phyloP scores from a whole-genome alignment of 257 asterid genomes.

The Petunia secreta region DNA sequence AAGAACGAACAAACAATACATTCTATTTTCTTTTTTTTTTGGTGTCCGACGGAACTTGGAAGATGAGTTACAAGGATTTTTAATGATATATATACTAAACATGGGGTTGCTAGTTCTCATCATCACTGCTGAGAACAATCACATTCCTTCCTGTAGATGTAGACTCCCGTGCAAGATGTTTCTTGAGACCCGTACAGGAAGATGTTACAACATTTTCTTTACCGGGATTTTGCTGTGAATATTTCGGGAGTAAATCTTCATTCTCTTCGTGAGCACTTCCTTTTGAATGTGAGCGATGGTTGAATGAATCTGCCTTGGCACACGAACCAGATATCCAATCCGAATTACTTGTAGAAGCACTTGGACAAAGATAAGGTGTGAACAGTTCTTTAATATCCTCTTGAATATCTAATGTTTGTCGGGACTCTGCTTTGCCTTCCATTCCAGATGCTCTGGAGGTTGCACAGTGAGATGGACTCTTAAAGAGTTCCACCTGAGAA shows the following conservation, averaged over 20 bases:
- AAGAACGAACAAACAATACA: too few relatives aligned
- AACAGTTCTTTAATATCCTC: neutral
- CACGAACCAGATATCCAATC: neutral
- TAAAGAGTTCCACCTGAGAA: neutral
- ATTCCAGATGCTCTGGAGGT: neutral
- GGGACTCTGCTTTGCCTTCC: too few relatives aligned
- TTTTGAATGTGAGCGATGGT: neutral
- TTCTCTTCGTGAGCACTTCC: neutral
- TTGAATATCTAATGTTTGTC: neutral
- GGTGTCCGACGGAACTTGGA: too few relatives aligned
- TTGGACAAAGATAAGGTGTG: conserved; percentile 11
- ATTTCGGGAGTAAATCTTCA: too few relatives aligned
- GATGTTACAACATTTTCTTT: too few relatives aligned
- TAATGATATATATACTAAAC: neutral
- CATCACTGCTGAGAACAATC: neutral
- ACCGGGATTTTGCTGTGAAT: too few relatives aligned
- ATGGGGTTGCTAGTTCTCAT: conserved; percentile 18
- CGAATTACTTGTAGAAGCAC: neutral
- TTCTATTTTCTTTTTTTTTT: too few relatives aligned
- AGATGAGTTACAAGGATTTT: too few relatives aligned
- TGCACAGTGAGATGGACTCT: neutral
- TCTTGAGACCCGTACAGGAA: too few relatives aligned
- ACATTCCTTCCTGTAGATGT: neutral
- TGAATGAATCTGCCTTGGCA: neutral
- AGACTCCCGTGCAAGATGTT: too few relatives aligned